phyloP scores from a whole-genome alignment of 768 basidiomycete species.

The Sporobolomyces phaffii region DNA sequence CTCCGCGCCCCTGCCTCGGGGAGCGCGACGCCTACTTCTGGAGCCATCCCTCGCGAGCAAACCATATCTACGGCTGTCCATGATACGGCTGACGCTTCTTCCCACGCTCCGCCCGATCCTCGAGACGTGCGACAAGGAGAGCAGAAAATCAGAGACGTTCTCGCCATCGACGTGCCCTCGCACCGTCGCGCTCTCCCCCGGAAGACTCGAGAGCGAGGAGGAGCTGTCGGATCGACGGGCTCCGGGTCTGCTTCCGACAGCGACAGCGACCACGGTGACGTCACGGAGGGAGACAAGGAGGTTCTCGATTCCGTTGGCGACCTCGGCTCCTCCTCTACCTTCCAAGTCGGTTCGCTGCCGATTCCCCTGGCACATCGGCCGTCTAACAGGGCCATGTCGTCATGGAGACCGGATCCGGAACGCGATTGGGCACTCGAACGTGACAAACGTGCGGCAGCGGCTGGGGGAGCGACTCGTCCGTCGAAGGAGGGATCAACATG shows the following conservation, averaged over 20 bases:
- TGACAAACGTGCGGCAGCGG: neutral
- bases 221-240: too few species aligned
- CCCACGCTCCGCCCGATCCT: neutral
- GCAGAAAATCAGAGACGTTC: slow-evolving; percentile 30
- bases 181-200: slow-evolving; percentile 20
- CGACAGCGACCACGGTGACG: too few species aligned
- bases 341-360: slow-evolving; percentile 29
- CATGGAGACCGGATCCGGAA: slow-evolving; percentile 30
- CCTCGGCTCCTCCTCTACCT: neutral
- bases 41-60: too few species aligned
- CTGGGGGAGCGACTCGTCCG: neutral
- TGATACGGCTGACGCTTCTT: neutral
- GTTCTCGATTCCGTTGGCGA: neutral
- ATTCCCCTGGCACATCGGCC: slow-evolving; percentile 22
- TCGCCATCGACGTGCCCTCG: slow-evolving; percentile 32
- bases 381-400: neutral
- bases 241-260: too few species aligned
- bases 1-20: too few species aligned
- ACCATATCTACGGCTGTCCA: too few species aligned
- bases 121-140: slow-evolving; percentile 13
- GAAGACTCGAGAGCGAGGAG: neutral
- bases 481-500: neutral
- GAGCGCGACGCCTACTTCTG: too few species aligned
- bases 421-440: slow-evolving; percentile 21
- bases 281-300: neutral